phyloP scores from a whole-genome alignment of 192 early-diverging fungal species.

The Backusella macrospora region DNA sequence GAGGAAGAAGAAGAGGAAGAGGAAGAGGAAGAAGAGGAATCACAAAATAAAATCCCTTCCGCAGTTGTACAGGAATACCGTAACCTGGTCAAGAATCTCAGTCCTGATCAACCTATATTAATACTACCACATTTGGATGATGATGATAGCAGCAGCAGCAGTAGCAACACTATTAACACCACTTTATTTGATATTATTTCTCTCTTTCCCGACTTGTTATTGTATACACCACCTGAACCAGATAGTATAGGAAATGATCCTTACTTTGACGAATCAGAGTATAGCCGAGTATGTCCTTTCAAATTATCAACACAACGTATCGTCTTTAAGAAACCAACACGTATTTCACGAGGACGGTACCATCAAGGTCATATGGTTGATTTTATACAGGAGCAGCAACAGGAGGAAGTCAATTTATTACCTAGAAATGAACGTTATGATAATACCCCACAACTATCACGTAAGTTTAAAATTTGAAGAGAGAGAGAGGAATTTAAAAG shows the following conservation, averaged over 20 bases:
- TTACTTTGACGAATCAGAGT: constrained; percentile 60
- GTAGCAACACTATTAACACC: constrained; percentile 22
- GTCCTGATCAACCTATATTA: constrained; percentile 37
- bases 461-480: constrained; percentile 23
- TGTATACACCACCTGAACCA: constrained; percentile 56
- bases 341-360: constrained; percentile 30
- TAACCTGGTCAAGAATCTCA: constrained; percentile 38
- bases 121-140: constrained; percentile 21
- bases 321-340: constrained; percentile 8
- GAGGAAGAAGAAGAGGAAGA: neutral
- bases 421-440: constrained; percentile 49
- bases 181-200: constrained; percentile 46
- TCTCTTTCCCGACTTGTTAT: constrained; percentile 51
- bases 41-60: constrained; percentile 45
- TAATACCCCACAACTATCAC: constrained; percentile 31
- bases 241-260: constrained; percentile 51
- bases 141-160: constrained; percentile 12
- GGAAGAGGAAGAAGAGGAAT: neutral
- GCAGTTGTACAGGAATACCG: constrained; percentile 44
- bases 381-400: constrained; percentile 13
- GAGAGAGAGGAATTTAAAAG: neutral
- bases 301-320: constrained; percentile 30
- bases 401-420: constrained; percentile 27
- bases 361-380: constrained; percentile 42
- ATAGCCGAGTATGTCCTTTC: constrained; percentile 55